A percentile compares a stretch with the other conserved stretches of the same genome.
Evolutionary conservation across 2,329 filamentous ascomycete species (phyloP).

Genomic region (Pyricularia sp.): DNA sequence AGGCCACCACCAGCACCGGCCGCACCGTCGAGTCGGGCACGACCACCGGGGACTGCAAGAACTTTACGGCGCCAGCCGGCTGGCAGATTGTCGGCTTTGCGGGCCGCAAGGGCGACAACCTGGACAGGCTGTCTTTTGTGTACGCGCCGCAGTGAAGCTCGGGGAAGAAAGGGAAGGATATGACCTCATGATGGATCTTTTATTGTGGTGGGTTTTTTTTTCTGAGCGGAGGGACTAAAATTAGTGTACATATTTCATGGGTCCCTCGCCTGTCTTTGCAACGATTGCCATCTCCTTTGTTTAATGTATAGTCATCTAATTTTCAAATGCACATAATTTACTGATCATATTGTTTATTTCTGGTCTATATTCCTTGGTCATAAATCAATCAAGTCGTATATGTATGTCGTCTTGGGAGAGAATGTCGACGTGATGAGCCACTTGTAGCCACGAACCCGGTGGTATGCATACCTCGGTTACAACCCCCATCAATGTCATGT

Average conservation of each 20-base stretch:
- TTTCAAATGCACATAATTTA: not conserved
- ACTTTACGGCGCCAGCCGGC: conserved; percentile 33
- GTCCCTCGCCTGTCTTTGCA: not conserved
- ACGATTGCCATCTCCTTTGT: not conserved
- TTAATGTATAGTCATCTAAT: not conserved
- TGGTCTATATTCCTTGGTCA: too few relatives aligned
- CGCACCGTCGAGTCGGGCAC: conserved; percentile 34
- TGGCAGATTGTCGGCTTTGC: conserved; percentile 45
- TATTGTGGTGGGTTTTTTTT: not conserved
- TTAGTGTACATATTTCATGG: not conserved
- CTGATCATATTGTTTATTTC: not conserved
- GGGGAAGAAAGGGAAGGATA: not conserved
- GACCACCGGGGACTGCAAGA: conserved; percentile 34
- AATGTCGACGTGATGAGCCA: too few relatives aligned
- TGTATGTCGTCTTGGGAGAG: too few relatives aligned
- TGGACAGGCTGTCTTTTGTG: conserved; percentile 43
- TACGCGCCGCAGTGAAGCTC: conserved; percentile 30
- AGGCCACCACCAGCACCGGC: conserved; percentile 40
- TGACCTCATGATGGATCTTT: not conserved
- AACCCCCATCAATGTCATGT: too few relatives aligned
- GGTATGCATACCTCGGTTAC: too few relatives aligned
- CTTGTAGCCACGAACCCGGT: too few relatives aligned
- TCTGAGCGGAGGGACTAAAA: not conserved
- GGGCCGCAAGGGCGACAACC: conserved; percentile 42
- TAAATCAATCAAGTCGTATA: too few relatives aligned